Conservation (phyloP, 306 rosid genomes). For the Crataegus laevigata region DNA sequence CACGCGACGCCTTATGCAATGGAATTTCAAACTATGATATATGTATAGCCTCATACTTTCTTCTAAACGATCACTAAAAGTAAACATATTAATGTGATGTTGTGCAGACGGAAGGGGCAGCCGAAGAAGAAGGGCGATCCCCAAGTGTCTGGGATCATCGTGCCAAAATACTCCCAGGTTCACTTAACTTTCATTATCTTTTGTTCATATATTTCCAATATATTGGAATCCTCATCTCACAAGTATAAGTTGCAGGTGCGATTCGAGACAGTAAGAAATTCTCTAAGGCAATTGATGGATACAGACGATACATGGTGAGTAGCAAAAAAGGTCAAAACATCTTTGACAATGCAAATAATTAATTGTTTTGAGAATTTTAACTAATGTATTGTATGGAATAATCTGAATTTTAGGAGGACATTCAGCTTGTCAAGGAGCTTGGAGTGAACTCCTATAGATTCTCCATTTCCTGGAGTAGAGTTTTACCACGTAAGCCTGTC, state of each 20-base stretch:
- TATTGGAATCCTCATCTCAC: background rate
- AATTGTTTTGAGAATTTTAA: too few species aligned
- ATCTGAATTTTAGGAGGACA: constrained; percentile 21
- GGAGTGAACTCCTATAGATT: constrained; percentile 28
- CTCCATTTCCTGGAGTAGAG: constrained; percentile 33
- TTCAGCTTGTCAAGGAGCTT: constrained; percentile 14
- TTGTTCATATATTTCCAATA: background rate
- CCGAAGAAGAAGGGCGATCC: constrained; percentile 1
- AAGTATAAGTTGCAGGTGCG: background rate
- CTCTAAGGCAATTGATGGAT: constrained; percentile 4
- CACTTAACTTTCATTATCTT: background rate
- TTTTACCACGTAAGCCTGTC: constrained; percentile 25
- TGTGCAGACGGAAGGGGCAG: constrained; percentile 7
- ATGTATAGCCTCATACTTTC: too few species aligned
- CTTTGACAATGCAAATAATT: background rate
- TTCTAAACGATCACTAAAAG: too few species aligned
- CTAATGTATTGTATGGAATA: too few species aligned
- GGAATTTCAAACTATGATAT: too few species aligned
- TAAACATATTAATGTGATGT: background rate
- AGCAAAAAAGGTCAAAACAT: background rate
- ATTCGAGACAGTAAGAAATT: background rate
- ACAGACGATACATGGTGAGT: background rate
- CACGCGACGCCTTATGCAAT: too few species aligned
- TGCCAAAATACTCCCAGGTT: constrained; percentile 10
- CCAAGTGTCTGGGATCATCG: constrained; percentile 8